phyloP scores from a whole-genome alignment of 2,329 filamentous ascomycete genomes.

The Colletotrichum sublineola region DNA sequence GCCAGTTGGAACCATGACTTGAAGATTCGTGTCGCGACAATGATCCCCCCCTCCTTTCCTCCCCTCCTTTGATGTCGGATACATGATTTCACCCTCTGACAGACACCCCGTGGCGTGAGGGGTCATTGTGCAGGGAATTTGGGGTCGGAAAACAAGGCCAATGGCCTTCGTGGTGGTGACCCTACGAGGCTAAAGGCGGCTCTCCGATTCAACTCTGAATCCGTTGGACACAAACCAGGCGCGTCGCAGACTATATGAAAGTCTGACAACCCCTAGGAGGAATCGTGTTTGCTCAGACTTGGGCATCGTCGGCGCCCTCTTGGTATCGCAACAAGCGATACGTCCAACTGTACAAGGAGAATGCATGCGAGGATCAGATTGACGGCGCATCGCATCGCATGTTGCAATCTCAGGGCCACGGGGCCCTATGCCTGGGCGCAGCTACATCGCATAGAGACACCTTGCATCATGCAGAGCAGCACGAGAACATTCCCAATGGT shows the following conservation, averaged over 20 bases:
- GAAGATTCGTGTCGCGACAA: not conserved
- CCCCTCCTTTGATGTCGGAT: not conserved
- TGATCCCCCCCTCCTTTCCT: too few relatives aligned
- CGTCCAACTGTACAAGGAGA: not conserved
- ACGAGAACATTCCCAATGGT: constrained; percentile 19
- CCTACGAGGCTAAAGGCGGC: not conserved
- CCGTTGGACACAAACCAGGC: constrained; percentile 9
- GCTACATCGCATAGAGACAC: constrained; percentile 4
- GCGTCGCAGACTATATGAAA: not conserved
- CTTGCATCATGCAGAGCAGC: constrained; percentile 35
- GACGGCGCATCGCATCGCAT: constrained; percentile 19
- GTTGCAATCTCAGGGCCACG: not conserved
- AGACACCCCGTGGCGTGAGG: not conserved
- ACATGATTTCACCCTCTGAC: not conserved
- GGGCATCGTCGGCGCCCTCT: not conserved
- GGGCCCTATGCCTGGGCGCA: constrained; percentile 25
- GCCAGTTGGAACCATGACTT: not conserved
- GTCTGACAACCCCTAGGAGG: not conserved
- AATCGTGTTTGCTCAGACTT: not conserved
- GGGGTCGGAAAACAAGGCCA: constrained; percentile 11
- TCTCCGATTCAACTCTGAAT: not conserved
- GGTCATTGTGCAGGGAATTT: constrained; percentile 32
- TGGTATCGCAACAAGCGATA: not conserved
- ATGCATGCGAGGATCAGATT: not conserved
- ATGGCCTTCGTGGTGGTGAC: constrained; percentile 1